These are phyloP conservation scores for Hansenula sp. DNA, from an alignment of 1,139 yeast genomes.

Conservation along the genomic window DNA sequence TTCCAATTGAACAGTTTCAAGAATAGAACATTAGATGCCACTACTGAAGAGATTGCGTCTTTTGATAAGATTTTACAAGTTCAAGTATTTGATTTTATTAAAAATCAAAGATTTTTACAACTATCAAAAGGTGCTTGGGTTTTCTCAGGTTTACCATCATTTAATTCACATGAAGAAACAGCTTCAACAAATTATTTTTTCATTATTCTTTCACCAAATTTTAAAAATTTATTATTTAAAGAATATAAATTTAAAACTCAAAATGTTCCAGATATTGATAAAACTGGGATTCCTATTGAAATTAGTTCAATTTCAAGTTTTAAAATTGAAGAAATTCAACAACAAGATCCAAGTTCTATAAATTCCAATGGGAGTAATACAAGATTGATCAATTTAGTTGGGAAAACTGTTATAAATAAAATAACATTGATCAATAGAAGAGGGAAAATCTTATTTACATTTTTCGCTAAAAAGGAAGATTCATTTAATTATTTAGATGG, in stretches of 20 bases:
- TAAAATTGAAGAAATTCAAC: slow-evolving; percentile 41
- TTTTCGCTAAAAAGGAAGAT: slow-evolving; percentile 69
- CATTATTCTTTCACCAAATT: slow-evolving; percentile 69
- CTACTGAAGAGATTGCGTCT: slow-evolving; percentile 28
- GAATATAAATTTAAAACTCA: slow-evolving; percentile 48
- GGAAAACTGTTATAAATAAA: slow-evolving; percentile 53
- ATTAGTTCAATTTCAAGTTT: slow-evolving; percentile 37
- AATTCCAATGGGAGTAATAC: slow-evolving; percentile 25
- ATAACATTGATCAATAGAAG: slow-evolving; percentile 45
- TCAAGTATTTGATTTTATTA: slow-evolving; percentile 73
- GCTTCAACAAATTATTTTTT: slow-evolving; percentile 41
- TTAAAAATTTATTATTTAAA: slow-evolving; percentile 57
- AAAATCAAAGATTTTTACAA: slow-evolving; percentile 71
- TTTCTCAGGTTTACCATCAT: slow-evolving; percentile 61
- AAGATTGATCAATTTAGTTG: slow-evolving; percentile 46
- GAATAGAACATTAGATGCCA: slow-evolving; percentile 27
- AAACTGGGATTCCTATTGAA: slow-evolving; percentile 34
- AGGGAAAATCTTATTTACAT: slow-evolving; percentile 42
- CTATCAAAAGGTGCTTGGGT: slow-evolving; percentile 84
- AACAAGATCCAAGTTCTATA: slow-evolving; percentile 21
- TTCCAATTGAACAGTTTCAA: slow-evolving; percentile 49
- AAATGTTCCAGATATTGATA: slow-evolving; percentile 55
- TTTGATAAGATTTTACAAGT: slow-evolving; percentile 49
- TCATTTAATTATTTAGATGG: slow-evolving; percentile 83
- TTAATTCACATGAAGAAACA: slow-evolving; percentile 27